Base-by-base conservation (phyloP, 2,329 filamentous ascomycete species). In the Esteya vermicola region DNA sequence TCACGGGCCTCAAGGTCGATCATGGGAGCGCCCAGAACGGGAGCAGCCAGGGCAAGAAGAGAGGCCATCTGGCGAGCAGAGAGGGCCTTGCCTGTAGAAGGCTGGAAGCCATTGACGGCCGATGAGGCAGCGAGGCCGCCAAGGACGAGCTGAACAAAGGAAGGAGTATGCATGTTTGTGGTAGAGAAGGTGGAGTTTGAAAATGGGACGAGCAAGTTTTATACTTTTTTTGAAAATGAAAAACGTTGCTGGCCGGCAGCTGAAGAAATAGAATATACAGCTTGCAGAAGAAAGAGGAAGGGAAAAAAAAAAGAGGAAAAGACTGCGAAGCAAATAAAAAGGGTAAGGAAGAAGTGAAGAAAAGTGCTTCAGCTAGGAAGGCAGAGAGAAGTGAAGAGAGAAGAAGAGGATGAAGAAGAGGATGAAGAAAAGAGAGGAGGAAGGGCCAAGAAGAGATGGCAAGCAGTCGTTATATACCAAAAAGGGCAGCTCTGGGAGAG, bases 41-140 rank as follows among this genome's bases (percentile, higher is more conserved):
- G 51, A 31, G 44, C 49, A 28, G 50, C 50, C 30, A 56, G 48
- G 31, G 52, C 54, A 4, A 56, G 37, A 22, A 55, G 40, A 19
- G 52, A 45, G 13, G 52, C 54, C 23, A 49, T 42, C 38, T 47
- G 39, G 30, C 45, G 48, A 23, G 34, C 41, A 28, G 52, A 42
- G 22, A 56, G 44, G 35, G 43, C 47, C 19, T 47, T 47, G 26
- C 30, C 38, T 19, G 39, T 33, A 10, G 38, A 35, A 23, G 53
- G 27, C 47, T 55, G 48, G 47, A 53, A 57, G 39, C 48, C 48
- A 41, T 46, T 46, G 25, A 54, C 52, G 32, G 54, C 51, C 25
- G 55, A 52, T 8, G 54, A 44, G 40, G 54, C 54, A 38, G 53
- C 45, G 22, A 57, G 50, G 47, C 53, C 51, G 37, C 53, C 48